phyloP scores from a whole-genome alignment of 1,284 basidiomycete species.

The Pholiota adiposa region DNA sequence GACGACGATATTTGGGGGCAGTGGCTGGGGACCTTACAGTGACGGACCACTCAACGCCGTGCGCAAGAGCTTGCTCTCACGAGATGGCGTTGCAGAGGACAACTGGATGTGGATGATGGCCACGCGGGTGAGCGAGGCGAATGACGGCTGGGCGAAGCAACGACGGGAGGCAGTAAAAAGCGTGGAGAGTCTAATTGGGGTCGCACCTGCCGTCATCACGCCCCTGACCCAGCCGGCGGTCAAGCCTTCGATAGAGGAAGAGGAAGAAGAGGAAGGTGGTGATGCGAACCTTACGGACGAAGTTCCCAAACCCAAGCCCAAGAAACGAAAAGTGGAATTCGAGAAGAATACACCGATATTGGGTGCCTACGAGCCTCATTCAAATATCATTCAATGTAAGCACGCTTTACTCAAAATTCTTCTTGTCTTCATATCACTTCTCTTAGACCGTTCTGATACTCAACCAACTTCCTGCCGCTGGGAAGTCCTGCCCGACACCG shows the following conservation, averaged over 20 bases:
- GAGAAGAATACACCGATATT: constrained; percentile 46
- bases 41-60: constrained; percentile 82
- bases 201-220: constrained; percentile 5
- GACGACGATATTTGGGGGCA: constrained; percentile 84
- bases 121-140: constrained; percentile 62
- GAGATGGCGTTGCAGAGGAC: constrained; percentile 79
- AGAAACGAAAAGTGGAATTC: constrained; percentile 37
- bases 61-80: constrained; percentile 68
- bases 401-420: constrained; percentile 11
- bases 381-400: constrained; percentile 70
- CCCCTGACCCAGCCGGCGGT: neutral
- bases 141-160: constrained; percentile 65
- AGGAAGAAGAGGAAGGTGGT: constrained; percentile 29
- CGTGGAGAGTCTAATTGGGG: constrained; percentile 33
- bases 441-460: constrained; percentile 70
- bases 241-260: constrained; percentile 1
- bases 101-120: constrained; percentile 91
- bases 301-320: constrained; percentile 22
- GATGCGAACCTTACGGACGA: constrained; percentile 27
- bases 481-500: constrained; percentile 55
- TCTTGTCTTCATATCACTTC: constrained; percentile 1
- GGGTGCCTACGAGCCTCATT: constrained; percentile 78
- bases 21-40: constrained; percentile 83
- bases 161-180: constrained; percentile 61
- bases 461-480: constrained; percentile 70